A percentile compares a stretch with the other conserved stretches of the same genome.
Conservation (phyloP, 2,329 filamentous ascomycete species). For the Cladosporium sp. region DNA sequence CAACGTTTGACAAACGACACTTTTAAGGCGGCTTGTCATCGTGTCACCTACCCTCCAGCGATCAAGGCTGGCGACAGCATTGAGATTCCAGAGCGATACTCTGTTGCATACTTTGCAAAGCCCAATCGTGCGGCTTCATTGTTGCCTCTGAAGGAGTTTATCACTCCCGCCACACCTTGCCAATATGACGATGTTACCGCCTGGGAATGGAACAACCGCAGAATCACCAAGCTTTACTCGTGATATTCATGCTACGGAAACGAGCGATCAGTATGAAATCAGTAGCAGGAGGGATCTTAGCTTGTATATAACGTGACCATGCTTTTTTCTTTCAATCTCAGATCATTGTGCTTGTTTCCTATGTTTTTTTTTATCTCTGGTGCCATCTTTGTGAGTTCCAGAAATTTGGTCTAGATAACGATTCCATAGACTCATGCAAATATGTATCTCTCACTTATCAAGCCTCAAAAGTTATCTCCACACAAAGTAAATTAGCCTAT, state of each 20-base stretch:
- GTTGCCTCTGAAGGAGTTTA: neutral
- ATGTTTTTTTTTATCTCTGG: too few relatives aligned
- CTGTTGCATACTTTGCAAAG: slow-evolving; percentile 1
- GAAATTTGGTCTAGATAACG: too few relatives aligned
- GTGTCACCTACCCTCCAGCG: neutral
- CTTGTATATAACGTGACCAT: too few relatives aligned
- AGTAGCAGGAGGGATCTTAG: too few relatives aligned
- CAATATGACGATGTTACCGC: neutral
- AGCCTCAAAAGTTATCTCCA: too few relatives aligned
- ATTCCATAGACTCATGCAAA: too few relatives aligned
- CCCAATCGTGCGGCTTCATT: neutral
- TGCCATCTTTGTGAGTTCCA: too few relatives aligned
- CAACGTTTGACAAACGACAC: neutral
- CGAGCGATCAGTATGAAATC: too few relatives aligned
- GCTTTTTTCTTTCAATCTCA: too few relatives aligned
- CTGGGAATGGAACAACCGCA: neutral
- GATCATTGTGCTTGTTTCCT: too few relatives aligned
- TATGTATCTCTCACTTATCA: too few relatives aligned
- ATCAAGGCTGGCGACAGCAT: neutral
- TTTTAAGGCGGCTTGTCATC: neutral
- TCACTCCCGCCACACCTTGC: neutral
- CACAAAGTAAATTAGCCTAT: too few relatives aligned
- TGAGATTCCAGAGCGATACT: neutral
- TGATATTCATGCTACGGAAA: neutral
- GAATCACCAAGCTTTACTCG: neutral